Conservation (phyloP, 2,329 filamentous ascomycete species). For the Grosmannia clavigera region DNA sequence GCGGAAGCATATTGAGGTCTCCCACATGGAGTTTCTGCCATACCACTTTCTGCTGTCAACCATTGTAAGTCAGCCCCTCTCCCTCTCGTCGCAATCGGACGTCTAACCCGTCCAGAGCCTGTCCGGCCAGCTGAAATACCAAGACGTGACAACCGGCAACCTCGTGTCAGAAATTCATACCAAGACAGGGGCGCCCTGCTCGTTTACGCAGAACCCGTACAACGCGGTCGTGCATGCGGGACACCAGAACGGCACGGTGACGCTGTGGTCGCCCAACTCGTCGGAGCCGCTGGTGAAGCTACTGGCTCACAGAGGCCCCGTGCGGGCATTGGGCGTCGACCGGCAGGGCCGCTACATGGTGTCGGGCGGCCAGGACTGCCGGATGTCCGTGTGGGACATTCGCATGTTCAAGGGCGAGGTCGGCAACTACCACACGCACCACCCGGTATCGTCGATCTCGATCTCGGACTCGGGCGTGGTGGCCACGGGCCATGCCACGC, state of each 20-base stretch:
- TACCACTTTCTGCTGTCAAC: conserved; percentile 93
- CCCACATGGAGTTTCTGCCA: conserved; percentile 87
- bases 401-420: conserved; percentile 56
- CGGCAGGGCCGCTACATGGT: conserved; percentile 60
- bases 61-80: conserved; percentile 42
- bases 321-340: conserved; percentile 74
- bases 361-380: conserved; percentile 13
- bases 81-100: neutral
- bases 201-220: conserved; percentile 77
- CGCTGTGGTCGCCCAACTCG: conserved; percentile 89
- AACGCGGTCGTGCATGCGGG: conserved; percentile 89
- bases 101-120: conserved; percentile 40
- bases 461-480: conserved; percentile 85
- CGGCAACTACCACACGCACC: conserved; percentile 72
- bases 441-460: conserved; percentile 69
- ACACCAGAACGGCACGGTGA: conserved; percentile 90
- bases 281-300: conserved; percentile 81
- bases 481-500: conserved; percentile 83
- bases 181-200: conserved; percentile 68
- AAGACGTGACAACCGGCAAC: conserved; percentile 87
- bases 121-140: conserved; percentile 80
- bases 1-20: conserved; percentile 80
- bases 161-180: conserved; percentile 78
- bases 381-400: conserved; percentile 14
- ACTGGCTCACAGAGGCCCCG: conserved; percentile 77